Base-by-base conservation (phyloP, 345 rosid genomes). In the Eucalyptus cladocalyx region DNA sequence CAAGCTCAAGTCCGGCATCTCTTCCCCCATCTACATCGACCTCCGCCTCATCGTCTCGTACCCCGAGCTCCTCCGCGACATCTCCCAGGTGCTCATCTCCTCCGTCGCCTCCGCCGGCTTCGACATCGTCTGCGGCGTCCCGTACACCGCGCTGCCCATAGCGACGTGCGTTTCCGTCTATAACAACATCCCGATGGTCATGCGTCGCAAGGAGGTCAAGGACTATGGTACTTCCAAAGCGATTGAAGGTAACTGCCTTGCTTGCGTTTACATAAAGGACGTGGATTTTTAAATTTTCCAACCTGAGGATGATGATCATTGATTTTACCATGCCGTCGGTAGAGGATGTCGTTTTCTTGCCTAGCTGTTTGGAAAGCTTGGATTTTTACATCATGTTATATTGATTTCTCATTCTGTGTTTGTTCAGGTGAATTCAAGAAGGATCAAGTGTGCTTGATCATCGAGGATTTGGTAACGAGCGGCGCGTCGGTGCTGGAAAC, bases 401-500 rank as follows among this genome's bases (percentile, higher is more conserved):
- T 76, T 21, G 83, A 76, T 76, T 43, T 26, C 28, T 21, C 83
- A 2, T 21, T 10, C 47, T 21, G 47, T 2, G 89, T 53, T 53
- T 87, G 42, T 47, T 89, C 23, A 89, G 91, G 91, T 56, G 85
- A 87, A 19, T 97, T 96, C 89, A 87, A 92, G 18, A 90, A 91
- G 60, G 92, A 89, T 34, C 97, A 97, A 62, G 90, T 92, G 5
- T 97, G 99, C 85, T 91, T 97, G 62, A 89, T 97, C 15, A 92
- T 97, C 17, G 99, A 97, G 88, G 99, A 98, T 89, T 92, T 98
- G 16, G 98, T 98, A 28, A 96, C 99, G 3, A 97, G 99, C 60
- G 99, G 99, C 6, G 89, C 97, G 17, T 97, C 99, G 11, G 97
- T 98, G n/a, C 95, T 98, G 4, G 99, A 97, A 89, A 97, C 99